Base-by-base conservation (phyloP, 2,329 filamentous ascomycete genomes). In the Ophiostoma novo-ulmi region DNA sequence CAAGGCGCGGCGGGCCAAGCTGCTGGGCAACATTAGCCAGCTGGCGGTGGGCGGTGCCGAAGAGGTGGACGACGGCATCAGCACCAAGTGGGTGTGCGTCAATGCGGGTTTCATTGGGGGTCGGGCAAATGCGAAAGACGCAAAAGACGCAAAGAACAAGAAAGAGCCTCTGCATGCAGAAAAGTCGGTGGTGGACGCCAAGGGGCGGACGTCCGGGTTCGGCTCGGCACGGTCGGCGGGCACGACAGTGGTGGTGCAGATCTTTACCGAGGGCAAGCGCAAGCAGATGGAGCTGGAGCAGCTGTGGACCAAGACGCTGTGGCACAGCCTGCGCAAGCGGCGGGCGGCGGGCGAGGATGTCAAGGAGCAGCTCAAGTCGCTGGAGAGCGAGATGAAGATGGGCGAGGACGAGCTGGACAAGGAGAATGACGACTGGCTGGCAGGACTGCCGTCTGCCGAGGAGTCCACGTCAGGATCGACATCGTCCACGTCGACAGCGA, bases 41-140 rank as follows among this genome's bases (percentile, higher is more conserved):
- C 58, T 44, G 38, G 65, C 61, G n/a, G 41, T 13, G 1, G 69
- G 61, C 35, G 55, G 7, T 22, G 39, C n/a, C 13, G 84, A 85
- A 17, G 85, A 85, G 67, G 82, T 85, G 1, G 94, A 97, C 75
- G 92, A 97, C 77, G 94, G 94, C 2, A 91, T 97, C 69, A 89
- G 91, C 14, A 97, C 94, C 0, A 94, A 93, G 11, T 99, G 95
- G 95, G 91, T 99, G 26, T 99, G 95, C 79, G 91, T 98, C 72
- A 96, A 97, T 77, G 86, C 95, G 11, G 92, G 92, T 5, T 87
- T 86, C 20, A 84, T 93, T 0, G 87, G 90, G 63, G 82, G 84
- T n/a, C 7, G 63, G 76, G 78, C 20, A 76, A 78, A 87, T 14
- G 17, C 17, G 1, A 31, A 20, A 5, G 58, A 17, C 26, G 31